Conservation (phyloP, 257 asterid species). For the Solanum neorickii region DNA sequence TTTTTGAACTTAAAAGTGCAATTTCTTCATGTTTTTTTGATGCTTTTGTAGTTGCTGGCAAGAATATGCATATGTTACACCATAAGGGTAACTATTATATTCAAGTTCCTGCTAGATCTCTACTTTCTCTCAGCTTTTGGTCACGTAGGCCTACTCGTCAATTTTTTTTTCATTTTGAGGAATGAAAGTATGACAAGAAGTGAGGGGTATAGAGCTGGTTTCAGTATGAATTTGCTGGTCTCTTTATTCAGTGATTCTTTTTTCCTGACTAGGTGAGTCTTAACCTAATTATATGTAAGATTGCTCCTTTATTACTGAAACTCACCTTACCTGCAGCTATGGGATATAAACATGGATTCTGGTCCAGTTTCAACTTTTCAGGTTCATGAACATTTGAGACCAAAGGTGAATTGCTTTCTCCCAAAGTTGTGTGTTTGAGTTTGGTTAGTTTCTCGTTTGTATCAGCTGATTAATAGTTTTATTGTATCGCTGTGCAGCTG, state of each 20-base stretch:
- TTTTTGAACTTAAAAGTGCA: neutral
- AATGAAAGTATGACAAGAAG: neutral
- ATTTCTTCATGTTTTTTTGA: neutral
- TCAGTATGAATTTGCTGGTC: neutral
- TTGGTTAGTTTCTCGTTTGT: neutral
- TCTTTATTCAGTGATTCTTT: neutral
- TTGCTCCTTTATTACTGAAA: neutral
- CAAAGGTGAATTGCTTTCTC: conserved; percentile 50
- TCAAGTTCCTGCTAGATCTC: neutral
- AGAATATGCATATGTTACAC: neutral
- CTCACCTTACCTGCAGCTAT: conserved; percentile 45
- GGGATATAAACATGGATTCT: conserved; percentile 98
- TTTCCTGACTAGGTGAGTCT: neutral
- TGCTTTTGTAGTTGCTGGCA: neutral
- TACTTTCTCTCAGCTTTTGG: neutral
- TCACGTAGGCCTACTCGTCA: neutral
- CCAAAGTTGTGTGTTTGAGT: neutral
- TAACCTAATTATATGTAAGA: neutral
- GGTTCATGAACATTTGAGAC: conserved; percentile 94
- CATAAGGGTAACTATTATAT: neutral
- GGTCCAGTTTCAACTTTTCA: conserved; percentile 95
- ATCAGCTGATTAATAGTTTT: conserved; percentile 17
- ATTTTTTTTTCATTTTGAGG: neutral
- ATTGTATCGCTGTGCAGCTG: conserved; percentile 36
- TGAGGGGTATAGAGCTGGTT: neutral